A percentile compares a stretch with the other conserved stretches of the same genome.
Evolutionary conservation across 257 asterid species (phyloP).

Genomic region (Solanum microdontum): DNA sequence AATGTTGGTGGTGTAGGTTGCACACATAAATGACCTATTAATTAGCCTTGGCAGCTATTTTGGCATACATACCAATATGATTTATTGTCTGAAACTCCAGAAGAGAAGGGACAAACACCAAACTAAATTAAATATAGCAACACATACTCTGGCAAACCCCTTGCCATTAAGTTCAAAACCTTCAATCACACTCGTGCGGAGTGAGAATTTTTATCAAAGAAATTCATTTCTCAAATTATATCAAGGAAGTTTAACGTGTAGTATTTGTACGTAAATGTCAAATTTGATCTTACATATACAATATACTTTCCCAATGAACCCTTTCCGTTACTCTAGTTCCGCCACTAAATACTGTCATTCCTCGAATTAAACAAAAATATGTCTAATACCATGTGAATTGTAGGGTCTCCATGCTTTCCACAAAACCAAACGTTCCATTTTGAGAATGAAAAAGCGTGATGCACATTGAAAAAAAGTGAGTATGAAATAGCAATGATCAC

Average conservation of each 20-base stretch:
- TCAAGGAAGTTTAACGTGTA: not conserved
- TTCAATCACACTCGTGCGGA: not conserved
- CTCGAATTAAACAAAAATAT: not conserved
- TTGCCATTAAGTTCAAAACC: not conserved
- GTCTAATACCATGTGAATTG: not conserved
- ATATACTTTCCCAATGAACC: not conserved
- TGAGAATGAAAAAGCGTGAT: not conserved
- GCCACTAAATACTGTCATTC: not conserved
- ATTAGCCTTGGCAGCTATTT: not conserved
- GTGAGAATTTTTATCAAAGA: not conserved
- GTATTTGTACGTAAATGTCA: not conserved
- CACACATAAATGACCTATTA: not conserved
- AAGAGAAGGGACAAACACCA: not conserved
- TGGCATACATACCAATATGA: not conserved
- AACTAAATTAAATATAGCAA: not conserved
- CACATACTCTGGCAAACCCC: not conserved
- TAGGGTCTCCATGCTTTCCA: not conserved
- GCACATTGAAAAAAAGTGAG: not conserved
- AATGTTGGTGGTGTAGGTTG: not conserved
- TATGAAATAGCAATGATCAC: not conserved
- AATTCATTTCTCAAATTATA: not conserved
- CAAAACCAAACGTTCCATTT: not conserved
- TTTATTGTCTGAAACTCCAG: not conserved
- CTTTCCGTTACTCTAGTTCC: too few species aligned
- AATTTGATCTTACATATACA: not conserved